phyloP scores from a whole-genome alignment of 352 stramenopile genomes.

The Globisporangium cylindrosporum region DNA sequence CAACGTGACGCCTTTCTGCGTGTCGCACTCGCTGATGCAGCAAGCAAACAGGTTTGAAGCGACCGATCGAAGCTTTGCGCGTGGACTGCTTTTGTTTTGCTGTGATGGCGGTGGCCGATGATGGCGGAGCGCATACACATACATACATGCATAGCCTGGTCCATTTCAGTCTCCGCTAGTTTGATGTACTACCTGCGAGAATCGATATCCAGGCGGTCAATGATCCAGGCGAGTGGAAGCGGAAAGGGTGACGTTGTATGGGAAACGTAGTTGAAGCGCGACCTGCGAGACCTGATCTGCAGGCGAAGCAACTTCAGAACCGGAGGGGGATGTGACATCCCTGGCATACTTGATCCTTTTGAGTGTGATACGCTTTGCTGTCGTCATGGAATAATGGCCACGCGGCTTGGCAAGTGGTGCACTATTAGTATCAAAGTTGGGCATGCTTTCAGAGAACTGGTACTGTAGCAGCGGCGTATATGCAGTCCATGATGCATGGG shows the following conservation, averaged over 20 bases:
- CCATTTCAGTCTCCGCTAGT: not conserved
- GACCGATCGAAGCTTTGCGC: not conserved
- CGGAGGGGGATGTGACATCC: not conserved
- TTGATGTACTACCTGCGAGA: not conserved
- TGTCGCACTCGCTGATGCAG: not conserved
- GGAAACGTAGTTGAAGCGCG: not conserved
- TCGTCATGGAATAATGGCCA: not conserved
- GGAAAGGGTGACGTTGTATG: not conserved
- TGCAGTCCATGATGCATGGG: not conserved
- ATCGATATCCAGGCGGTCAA: not conserved
- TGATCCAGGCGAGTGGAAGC: not conserved
- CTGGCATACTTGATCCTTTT: not conserved
- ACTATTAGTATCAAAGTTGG: too few relatives aligned
- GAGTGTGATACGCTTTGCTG: not conserved
- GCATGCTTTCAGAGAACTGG: too few relatives aligned
- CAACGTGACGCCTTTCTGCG: constrained; percentile 9
- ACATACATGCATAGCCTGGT: not conserved
- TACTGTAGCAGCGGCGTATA: not conserved
- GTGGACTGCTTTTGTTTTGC: not conserved
- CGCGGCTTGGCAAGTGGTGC: too few relatives aligned
- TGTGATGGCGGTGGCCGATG: not conserved
- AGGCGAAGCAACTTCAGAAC: constrained; percentile 3
- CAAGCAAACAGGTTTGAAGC: constrained; percentile 1
- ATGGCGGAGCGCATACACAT: not conserved
- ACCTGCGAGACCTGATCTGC: constrained; percentile 1